A percentile compares a stretch with the other conserved stretches of the same genome.
Evolutionary conservation across 495 filamentous ascomycete species (phyloP).

Genomic region (Viridothelium virens): DNA sequence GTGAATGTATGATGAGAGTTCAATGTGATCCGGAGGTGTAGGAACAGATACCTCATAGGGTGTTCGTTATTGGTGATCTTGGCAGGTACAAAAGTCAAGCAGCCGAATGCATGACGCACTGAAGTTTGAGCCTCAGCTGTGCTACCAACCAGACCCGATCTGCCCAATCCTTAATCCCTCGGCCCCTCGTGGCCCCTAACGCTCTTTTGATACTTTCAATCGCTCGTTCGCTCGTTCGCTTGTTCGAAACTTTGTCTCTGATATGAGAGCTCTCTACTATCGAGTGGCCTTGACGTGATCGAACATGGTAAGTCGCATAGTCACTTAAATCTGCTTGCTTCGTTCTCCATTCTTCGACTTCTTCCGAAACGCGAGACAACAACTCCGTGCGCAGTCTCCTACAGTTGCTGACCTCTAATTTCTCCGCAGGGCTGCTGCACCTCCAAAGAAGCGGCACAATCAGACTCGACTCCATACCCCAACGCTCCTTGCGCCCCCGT

Average conservation of each 20-base stretch:
- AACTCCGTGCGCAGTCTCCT: background rate
- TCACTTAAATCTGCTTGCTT: background rate
- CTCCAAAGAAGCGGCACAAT: conserved; percentile 10
- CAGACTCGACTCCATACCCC: background rate
- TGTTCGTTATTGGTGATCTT: background rate
- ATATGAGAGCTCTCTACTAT: conserved; percentile 1
- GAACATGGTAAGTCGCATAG: background rate
- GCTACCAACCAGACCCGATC: background rate
- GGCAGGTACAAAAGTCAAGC: background rate
- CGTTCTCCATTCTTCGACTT: background rate
- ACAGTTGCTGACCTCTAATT: too few relatives aligned
- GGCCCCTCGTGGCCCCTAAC: background rate
- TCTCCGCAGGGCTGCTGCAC: conserved; percentile 4
- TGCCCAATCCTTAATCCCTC: background rate
- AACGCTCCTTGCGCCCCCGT: conserved; percentile 15
- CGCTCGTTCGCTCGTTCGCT: background rate
- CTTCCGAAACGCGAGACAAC: background rate
- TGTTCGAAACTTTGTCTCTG: background rate
- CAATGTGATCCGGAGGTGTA: too few relatives aligned
- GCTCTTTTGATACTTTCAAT: background rate
- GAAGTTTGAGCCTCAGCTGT: conserved; percentile 1
- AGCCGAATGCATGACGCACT: conserved; percentile 11
- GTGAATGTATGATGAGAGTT: too few relatives aligned
- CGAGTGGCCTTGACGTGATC: background rate
- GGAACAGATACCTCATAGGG: too few relatives aligned